Percentiles rank a stretch among this genome's conserved stretches.
Conservation (phyloP, 139 green algal genomes). For the Zygnema circumcarinatum region DNA sequence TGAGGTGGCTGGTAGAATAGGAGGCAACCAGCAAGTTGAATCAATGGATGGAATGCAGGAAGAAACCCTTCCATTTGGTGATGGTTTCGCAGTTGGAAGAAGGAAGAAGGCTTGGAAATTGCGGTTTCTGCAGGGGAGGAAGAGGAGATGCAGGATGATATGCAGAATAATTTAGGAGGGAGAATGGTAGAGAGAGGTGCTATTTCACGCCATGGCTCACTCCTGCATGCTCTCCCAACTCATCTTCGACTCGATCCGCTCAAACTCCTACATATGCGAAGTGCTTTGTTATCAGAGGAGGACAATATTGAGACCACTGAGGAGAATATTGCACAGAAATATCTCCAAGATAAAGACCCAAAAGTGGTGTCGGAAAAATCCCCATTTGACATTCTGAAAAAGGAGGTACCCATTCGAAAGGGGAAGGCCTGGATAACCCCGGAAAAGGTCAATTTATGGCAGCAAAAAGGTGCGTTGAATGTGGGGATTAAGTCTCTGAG, state of each 20-base stretch:
- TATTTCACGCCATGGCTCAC: neutral
- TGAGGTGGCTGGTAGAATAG: slow-evolving; percentile 14
- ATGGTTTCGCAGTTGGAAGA: neutral
- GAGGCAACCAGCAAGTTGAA: slow-evolving; percentile 9
- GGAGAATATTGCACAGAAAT: slow-evolving; percentile 13
- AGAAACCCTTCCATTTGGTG: neutral
- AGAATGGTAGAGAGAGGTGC: neutral
- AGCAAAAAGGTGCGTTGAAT: too few relatives aligned
- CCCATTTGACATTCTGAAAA: too few relatives aligned
- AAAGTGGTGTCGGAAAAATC: too few relatives aligned
- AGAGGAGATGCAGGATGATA: neutral
- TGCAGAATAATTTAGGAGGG: neutral
- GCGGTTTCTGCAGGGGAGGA: slow-evolving; percentile 18
- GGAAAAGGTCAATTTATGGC: too few relatives aligned
- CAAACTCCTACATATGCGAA: slow-evolving; percentile 65
- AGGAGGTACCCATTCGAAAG: too few relatives aligned
- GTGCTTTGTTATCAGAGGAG: slow-evolving; percentile 32
- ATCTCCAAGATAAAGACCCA: too few relatives aligned
- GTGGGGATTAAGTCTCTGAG: too few relatives aligned
- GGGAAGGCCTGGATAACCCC: too few relatives aligned
- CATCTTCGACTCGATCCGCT: slow-evolving; percentile 70
- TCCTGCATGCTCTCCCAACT: slow-evolving; percentile 71
- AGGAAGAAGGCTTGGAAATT: slow-evolving; percentile 29
- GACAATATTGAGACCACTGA: slow-evolving; percentile 17
- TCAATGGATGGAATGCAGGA: neutral